phyloP scores from a whole-genome alignment of 495 filamentous ascomycete genomes.

The Annulohypoxylon stygium region DNA sequence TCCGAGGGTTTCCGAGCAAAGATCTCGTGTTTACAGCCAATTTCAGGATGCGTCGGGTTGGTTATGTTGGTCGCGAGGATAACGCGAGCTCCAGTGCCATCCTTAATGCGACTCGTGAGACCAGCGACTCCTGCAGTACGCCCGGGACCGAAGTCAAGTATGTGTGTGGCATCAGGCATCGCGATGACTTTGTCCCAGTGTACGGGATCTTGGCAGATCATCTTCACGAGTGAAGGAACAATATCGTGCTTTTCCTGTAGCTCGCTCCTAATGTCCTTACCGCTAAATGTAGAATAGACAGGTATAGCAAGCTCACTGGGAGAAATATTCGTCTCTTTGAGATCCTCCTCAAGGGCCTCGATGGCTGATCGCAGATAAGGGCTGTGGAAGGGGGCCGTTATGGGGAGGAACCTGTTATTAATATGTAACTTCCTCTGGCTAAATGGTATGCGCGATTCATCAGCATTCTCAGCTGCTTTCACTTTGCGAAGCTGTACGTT shows the following conservation, averaged over 20 bases:
- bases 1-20: conserved; percentile 84
- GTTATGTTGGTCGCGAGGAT: conserved; percentile 81
- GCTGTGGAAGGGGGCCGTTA: conserved; percentile 91
- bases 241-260: conserved; percentile 62
- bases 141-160: conserved; percentile 87
- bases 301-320: conserved; percentile 74
- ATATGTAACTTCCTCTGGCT: conserved; percentile 89
- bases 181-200: conserved; percentile 87
- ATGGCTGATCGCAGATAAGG: conserved; percentile 77
- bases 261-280: conserved; percentile 72
- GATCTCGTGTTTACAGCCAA: conserved; percentile 87
- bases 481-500: conserved; percentile 86
- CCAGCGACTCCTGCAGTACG: conserved; percentile 88
- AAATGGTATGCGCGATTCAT: conserved; percentile 88
- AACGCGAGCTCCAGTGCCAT: conserved; percentile 86
- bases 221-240: conserved; percentile 78
- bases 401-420: conserved; percentile 87
- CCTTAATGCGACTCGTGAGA: conserved; percentile 90
- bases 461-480: conserved; percentile 83
- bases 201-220: conserved; percentile 85
- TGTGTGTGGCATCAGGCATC: conserved; percentile 83
- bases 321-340: conserved; percentile 76
- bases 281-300: conserved; percentile 80
- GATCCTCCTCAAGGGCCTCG: conserved; percentile 67
- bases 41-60: conserved; percentile 81